These are phyloP conservation scores for Rhodotorula sp. DNA, from an alignment of 1,284 basidiomycete genomes.

Conservation along the genomic window DNA sequence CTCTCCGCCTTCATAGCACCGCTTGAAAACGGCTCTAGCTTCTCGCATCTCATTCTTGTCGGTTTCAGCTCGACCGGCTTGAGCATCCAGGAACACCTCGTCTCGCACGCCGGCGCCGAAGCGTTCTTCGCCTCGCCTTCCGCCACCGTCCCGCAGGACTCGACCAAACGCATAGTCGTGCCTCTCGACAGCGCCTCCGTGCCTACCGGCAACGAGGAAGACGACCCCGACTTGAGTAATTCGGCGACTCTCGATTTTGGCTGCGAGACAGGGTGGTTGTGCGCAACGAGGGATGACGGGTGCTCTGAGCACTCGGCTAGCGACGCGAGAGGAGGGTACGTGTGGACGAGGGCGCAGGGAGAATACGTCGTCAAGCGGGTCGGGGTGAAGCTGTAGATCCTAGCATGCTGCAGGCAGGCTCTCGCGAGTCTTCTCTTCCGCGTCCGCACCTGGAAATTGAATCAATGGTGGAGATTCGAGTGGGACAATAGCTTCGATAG, in stretches of 20 bases:
- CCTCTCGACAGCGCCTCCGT: too few species aligned
- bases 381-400: too few species aligned
- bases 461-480: too few species aligned
- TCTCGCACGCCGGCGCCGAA: not conserved
- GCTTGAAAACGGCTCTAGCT: too few species aligned
- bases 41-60: constrained; percentile 10
- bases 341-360: too few species aligned
- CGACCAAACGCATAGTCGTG: not conserved
- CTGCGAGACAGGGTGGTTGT: not conserved
- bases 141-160: not conserved
- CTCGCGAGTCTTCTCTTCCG: too few species aligned
- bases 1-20: not conserved
- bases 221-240: constrained; percentile 8
- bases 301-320: too few species aligned
- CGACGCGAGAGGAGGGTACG: too few species aligned
- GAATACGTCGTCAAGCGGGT: too few species aligned
- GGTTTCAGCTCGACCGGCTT: constrained; percentile 20
- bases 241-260: constrained; percentile 21
- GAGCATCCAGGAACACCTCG: constrained; percentile 11
- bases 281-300: not conserved
- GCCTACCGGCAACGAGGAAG: not conserved
- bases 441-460: too few species aligned
- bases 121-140: not conserved
- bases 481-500: too few species aligned
- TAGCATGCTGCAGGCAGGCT: too few species aligned